These are phyloP conservation scores for Salvia splendens DNA, from an alignment of 257 asterid species.

Conservation along the genomic window DNA sequence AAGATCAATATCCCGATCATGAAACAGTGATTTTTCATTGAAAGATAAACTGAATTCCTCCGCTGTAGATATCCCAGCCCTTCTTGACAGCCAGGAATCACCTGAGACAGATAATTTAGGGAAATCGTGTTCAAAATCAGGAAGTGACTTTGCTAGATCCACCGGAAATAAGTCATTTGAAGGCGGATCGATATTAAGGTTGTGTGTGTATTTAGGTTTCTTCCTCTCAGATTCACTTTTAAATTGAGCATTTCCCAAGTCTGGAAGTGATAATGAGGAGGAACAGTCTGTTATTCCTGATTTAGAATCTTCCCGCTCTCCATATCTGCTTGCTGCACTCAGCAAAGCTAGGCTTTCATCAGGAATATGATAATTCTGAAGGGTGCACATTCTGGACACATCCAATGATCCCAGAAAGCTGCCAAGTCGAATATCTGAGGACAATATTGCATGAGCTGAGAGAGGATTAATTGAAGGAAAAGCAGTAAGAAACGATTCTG, in stretches of 20 bases:
- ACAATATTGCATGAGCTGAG: slow-evolving; percentile 87
- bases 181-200: slow-evolving; percentile 35
- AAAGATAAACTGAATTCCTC: slow-evolving; percentile 48
- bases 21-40: slow-evolving; percentile 40
- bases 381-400: slow-evolving; percentile 51
- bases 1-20: slow-evolving; percentile 37
- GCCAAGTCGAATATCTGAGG: slow-evolving; percentile 61
- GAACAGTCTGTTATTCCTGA: slow-evolving; percentile 95
- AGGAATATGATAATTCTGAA: slow-evolving; percentile 65
- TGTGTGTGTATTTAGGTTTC: slow-evolving; percentile 54
- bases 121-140: slow-evolving; percentile 43
- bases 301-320: slow-evolving; percentile 84
- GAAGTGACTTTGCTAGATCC: slow-evolving; percentile 47
- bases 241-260: slow-evolving; percentile 49
- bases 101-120: slow-evolving; percentile 43
- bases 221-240: slow-evolving; percentile 49
- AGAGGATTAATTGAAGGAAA: slow-evolving; percentile 94
- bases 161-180: slow-evolving; percentile 43
- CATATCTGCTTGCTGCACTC: slow-evolving; percentile 62
- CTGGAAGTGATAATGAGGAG: slow-evolving; percentile 74
- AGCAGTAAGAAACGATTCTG: slow-evolving; percentile 85
- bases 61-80: slow-evolving; percentile 38
- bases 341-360: slow-evolving; percentile 70
- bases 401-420: slow-evolving; percentile 68
- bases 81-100: slow-evolving; percentile 54